These are phyloP conservation scores for Carallia pectinifolia DNA, from an alignment of 345 rosid genomes.

Conservation along the genomic window DNA sequence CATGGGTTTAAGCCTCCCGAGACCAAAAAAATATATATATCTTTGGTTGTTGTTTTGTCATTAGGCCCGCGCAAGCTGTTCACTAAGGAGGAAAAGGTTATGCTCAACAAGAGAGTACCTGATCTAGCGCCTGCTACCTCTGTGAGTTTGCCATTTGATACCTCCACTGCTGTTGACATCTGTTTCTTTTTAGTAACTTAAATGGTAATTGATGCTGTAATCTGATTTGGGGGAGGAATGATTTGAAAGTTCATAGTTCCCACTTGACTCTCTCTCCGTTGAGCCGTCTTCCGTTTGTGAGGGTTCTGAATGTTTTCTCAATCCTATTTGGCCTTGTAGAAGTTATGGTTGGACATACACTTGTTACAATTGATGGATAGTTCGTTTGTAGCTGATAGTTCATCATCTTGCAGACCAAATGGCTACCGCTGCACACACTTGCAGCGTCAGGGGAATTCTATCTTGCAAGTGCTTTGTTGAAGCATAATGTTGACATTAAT, in stretches of 20 bases:
- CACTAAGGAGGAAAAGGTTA: slow-evolving; percentile 69
- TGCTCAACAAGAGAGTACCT: slow-evolving; percentile 70
- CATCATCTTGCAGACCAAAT: slow-evolving; percentile 36
- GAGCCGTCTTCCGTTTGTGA: not conserved
- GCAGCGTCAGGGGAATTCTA: slow-evolving; percentile 91
- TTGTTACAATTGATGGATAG: not conserved
- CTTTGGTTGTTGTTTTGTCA: slow-evolving; percentile 13
- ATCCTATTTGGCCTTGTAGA: not conserved
- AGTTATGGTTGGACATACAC: not conserved
- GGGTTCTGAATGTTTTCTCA: not conserved
- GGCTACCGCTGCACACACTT: slow-evolving; percentile 88
- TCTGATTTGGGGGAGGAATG: not conserved
- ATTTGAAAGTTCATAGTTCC: not conserved
- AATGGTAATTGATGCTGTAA: not conserved
- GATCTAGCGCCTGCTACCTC: slow-evolving; percentile 67
- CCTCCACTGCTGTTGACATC: too few relatives aligned
- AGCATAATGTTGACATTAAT: slow-evolving; percentile 78
- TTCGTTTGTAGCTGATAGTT: not conserved
- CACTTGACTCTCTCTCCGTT: not conserved
- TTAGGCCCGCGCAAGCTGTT: slow-evolving; percentile 66
- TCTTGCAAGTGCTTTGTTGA: slow-evolving; percentile 66
- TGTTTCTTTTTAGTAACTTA: not conserved
- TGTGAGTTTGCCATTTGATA: slow-evolving; percentile 46
- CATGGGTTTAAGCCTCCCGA: too few relatives aligned
- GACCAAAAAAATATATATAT: not conserved